phyloP scores from a whole-genome alignment of 2,329 filamentous ascomycete species.

The Neonectria faginata region DNA sequence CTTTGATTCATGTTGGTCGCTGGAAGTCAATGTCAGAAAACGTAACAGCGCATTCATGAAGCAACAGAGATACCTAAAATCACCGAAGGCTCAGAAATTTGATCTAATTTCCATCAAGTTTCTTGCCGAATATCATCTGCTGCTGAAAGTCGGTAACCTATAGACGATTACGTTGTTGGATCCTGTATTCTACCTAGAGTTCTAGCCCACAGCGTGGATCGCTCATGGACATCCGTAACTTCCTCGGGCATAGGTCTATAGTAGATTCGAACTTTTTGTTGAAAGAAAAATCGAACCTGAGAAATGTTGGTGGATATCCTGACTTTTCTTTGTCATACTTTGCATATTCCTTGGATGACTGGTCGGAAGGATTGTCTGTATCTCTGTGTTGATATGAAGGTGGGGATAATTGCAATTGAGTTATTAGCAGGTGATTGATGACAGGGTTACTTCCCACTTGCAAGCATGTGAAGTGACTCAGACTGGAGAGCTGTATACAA shows the following conservation, averaged over 20 bases:
- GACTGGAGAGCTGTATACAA: background rate
- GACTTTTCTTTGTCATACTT: background rate
- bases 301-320: background rate
- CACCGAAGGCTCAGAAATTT: background rate
- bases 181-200: constrained; percentile 20
- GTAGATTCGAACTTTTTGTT: too few relatives aligned
- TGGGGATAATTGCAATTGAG: background rate
- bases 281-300: background rate
- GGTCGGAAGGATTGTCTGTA: background rate
- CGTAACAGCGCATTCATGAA: too few relatives aligned
- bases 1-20: too few relatives aligned
- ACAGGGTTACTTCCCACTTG: background rate
- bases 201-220: constrained; percentile 27
- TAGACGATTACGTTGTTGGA: constrained; percentile 10
- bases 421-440: background rate
- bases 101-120: constrained; percentile 11
- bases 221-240: constrained; percentile 14
- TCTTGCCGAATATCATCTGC: constrained; percentile 14
- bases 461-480: background rate
- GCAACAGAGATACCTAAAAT: too few relatives aligned
- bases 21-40: too few relatives aligned
- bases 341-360: background rate
- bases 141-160: constrained; percentile 24
- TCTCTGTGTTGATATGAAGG: background rate
- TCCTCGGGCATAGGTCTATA: too few relatives aligned